Conservation (phyloP, 2,329 filamentous ascomycete genomes). For the Tolypocladium cylindrosporum region DNA sequence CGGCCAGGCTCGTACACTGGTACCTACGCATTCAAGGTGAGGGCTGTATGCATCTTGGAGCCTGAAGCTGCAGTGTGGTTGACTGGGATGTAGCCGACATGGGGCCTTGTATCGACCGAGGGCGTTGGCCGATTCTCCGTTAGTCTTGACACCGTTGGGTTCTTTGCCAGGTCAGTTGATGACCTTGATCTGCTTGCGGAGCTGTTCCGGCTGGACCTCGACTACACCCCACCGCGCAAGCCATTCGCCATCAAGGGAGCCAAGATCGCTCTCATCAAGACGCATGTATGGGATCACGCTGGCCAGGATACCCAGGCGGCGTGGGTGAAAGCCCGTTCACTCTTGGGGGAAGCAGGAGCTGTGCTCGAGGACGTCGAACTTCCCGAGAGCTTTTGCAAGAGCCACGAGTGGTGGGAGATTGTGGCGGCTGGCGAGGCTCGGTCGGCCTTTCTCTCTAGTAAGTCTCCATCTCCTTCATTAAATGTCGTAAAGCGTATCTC, state of each 20-base stretch:
- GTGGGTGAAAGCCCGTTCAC: constrained; percentile 25
- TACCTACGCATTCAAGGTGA: constrained; percentile 47
- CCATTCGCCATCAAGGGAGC: constrained; percentile 31
- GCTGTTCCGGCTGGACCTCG: constrained; percentile 46
- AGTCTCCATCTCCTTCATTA: not conserved
- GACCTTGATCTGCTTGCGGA: constrained; percentile 48
- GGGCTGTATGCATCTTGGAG: too few relatives aligned
- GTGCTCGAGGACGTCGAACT: constrained; percentile 45
- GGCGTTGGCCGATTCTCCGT: constrained; percentile 49
- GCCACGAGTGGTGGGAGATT: constrained; percentile 35
- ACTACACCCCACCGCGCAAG: constrained; percentile 8
- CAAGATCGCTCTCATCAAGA: constrained; percentile 45
- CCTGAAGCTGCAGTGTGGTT: not conserved
- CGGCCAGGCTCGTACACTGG: constrained; percentile 57
- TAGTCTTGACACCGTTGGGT: constrained; percentile 51
- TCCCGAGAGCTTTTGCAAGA: constrained; percentile 33
- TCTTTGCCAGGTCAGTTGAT: constrained; percentile 46
- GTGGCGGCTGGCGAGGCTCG: constrained; percentile 5
- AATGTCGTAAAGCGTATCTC: too few relatives aligned
- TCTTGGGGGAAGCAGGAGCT: constrained; percentile 38
- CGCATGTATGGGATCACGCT: constrained; percentile 38
- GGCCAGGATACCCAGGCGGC: constrained; percentile 32
- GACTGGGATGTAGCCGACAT: constrained; percentile 36
- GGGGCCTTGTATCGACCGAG: constrained; percentile 51
- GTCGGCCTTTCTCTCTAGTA: constrained; percentile 8